Base-by-base conservation (phyloP, 2,329 filamentous ascomycete genomes). In the Trichoderma asperellum region DNA sequence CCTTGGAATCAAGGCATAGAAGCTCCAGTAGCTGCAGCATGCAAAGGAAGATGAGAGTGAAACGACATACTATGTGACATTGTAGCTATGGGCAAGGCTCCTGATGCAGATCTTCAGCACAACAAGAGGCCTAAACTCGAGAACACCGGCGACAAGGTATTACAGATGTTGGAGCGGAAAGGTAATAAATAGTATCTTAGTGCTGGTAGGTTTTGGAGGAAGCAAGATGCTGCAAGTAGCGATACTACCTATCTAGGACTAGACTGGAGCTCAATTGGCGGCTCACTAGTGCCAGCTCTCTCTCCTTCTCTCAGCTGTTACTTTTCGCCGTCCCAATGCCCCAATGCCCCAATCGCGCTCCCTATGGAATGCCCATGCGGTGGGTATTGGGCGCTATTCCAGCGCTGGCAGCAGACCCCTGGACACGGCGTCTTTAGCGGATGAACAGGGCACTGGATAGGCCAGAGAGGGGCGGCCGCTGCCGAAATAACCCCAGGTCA, bases 31-130 rank as follows among this genome's bases (percentile, higher is more conserved):
- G 57, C 57, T 58, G 34, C 12, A 11, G 35, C n/a, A 43, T 43
- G 10, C 21, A 29, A 14, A 12, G 16, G n/a, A 40, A 24, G 24
- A 3, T 8, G 18, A 21, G 21, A 32, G 60, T n/a, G 5, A 58
- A 18, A 16, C 4, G 8, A 49, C 64, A 2, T 59, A 67, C 64
- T 67, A 32, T 67, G 64, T 37, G 64, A 67, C 64, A 67, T 67
- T 58, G 32, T 67, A 40, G 32, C 55, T 49, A 21, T 47, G 2
- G 24, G 16, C 11, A 2, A 57, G 55, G 4, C 2, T 16, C 14
- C 34, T 37, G 27, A 7, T 40, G 2, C n/a, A 32, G 1, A 21
- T 16, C 3, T 10, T 24, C 5, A 21, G 3, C n/a, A 12, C 35
- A 64, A 24, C 24, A 34, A 35, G 43, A 16, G 18, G 10, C 21